Evolutionary conservation across 2,329 filamentous ascomycete genomes (phyloP).

Genomic region (Blastomyces silverae): DNA sequence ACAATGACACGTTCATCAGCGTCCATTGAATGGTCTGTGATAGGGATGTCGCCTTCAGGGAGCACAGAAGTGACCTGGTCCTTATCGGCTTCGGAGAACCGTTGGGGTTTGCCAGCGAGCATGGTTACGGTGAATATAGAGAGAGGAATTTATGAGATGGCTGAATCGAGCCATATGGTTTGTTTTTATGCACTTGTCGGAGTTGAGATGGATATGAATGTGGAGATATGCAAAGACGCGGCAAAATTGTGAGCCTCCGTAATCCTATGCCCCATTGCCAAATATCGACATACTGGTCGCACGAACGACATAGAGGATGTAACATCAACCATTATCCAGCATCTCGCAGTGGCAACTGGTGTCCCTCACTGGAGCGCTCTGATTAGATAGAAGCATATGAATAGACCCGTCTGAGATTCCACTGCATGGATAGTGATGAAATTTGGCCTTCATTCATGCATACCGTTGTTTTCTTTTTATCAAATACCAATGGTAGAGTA

Average conservation of each 20-base stretch:
- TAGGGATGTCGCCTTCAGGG: slow-evolving; percentile 35
- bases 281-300: background rate
- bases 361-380: background rate
- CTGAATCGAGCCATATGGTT: background rate
- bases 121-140: slow-evolving; percentile 5
- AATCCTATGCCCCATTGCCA: background rate
- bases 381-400: too few species aligned
- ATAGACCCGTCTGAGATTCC: background rate
- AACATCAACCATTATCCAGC: background rate
- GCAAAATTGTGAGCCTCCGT: background rate
- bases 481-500: too few species aligned
- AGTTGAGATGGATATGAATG: background rate
- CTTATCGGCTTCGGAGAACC: slow-evolving; percentile 1
- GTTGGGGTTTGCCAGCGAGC: background rate
- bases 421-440: background rate
- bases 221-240: background rate
- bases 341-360: too few species aligned
- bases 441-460: background rate
- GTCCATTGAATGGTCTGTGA: slow-evolving; percentile 31
- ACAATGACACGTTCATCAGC: slow-evolving; percentile 40
- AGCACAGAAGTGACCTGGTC: slow-evolving; percentile 33
- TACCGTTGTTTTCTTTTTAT: too few species aligned
- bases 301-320: background rate
- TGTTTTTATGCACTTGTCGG: background rate
- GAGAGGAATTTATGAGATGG: background rate